Evolutionary conservation across 495 filamentous ascomycete species (phyloP).

Genomic region (Penicillium maclennaniae): DNA sequence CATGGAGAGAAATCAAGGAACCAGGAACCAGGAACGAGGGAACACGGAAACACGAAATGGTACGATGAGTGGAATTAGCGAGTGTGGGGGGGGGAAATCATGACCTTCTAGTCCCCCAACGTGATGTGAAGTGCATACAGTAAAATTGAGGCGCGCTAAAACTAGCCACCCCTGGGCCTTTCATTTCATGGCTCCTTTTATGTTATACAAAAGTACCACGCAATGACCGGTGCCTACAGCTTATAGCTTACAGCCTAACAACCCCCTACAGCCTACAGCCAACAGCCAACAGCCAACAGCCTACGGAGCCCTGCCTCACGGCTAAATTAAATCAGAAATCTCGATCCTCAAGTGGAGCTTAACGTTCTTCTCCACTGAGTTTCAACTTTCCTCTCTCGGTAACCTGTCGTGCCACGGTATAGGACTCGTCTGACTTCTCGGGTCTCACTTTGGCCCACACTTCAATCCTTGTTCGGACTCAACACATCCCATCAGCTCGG

Average conservation of each 20-base stretch:
- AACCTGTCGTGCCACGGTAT: not conserved
- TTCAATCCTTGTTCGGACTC: conserved; percentile 35
- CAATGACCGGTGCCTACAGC: too few relatives aligned
- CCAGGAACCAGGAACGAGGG: conserved; percentile 9
- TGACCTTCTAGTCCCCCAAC: not conserved
- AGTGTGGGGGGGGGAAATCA: conserved; percentile 3
- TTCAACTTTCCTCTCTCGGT: conserved; percentile 1
- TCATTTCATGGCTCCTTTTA: not conserved
- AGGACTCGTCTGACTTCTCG: not conserved
- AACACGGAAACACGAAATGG: too few relatives aligned
- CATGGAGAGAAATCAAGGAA: conserved; percentile 4
- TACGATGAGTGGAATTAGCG: conserved; percentile 11
- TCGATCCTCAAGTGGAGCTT: not conserved
- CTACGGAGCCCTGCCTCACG: too few relatives aligned
- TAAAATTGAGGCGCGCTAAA: conserved; percentile 12
- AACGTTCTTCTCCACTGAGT: not conserved
- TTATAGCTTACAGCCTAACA: too few relatives aligned
- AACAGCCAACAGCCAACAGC: too few relatives aligned
- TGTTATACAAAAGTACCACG: not conserved
- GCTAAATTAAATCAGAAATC: too few relatives aligned
- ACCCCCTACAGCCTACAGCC: too few relatives aligned
- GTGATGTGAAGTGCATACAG: conserved; percentile 20
- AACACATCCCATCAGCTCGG: conserved; percentile 38
- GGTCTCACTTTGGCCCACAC: conserved; percentile 25
- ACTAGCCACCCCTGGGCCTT: conserved; percentile 1